A percentile compares a stretch with the other conserved stretches of the same genome.
Conservation (phyloP, 208 protist genomes). For the Leptomonas pyrrhocoris region DNA sequence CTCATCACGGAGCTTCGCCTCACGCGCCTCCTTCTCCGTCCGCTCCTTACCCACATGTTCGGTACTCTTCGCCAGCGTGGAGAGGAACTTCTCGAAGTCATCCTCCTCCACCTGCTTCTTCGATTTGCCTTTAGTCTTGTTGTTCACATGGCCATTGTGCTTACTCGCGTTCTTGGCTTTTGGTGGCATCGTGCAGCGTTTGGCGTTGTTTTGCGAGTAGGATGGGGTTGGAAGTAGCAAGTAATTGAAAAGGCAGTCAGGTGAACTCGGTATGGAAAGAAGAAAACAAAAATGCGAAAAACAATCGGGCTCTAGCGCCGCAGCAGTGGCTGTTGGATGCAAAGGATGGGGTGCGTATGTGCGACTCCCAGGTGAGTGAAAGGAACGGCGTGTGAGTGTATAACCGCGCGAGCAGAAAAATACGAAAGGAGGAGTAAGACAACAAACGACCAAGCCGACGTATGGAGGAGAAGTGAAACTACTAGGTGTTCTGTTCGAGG, state of each 20-base stretch:
- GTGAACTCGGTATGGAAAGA: background rate
- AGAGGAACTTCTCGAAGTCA: constrained; percentile 76
- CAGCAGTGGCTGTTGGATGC: too few relatives aligned
- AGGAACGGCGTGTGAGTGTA: too few relatives aligned
- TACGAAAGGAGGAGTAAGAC: too few relatives aligned
- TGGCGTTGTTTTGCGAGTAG: background rate
- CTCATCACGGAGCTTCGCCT: constrained; percentile 45
- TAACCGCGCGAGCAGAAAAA: too few relatives aligned
- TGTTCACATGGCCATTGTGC: constrained; percentile 16
- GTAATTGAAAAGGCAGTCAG: background rate
- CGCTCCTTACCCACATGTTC: constrained; percentile 48
- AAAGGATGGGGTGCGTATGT: too few relatives aligned
- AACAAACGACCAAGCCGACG: too few relatives aligned
- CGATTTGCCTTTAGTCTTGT: constrained; percentile 33
- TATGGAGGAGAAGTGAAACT: too few relatives aligned
- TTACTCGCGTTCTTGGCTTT: constrained; percentile 27
- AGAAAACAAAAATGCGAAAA: too few relatives aligned
- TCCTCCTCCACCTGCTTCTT: constrained; percentile 65
- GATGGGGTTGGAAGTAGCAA: too few relatives aligned
- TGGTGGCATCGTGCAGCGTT: constrained; percentile 29
- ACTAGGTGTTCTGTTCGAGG: too few relatives aligned
- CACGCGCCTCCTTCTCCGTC: constrained; percentile 34
- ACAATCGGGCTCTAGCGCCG: too few relatives aligned
- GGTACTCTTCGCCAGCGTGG: constrained; percentile 67
- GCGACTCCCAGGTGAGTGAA: too few relatives aligned